Evolutionary conservation across 2,329 filamentous ascomycete genomes (phyloP), one percentile per base, ranked within the genome.

Genomic region (Coniochaeta hoffmannii): DNA sequence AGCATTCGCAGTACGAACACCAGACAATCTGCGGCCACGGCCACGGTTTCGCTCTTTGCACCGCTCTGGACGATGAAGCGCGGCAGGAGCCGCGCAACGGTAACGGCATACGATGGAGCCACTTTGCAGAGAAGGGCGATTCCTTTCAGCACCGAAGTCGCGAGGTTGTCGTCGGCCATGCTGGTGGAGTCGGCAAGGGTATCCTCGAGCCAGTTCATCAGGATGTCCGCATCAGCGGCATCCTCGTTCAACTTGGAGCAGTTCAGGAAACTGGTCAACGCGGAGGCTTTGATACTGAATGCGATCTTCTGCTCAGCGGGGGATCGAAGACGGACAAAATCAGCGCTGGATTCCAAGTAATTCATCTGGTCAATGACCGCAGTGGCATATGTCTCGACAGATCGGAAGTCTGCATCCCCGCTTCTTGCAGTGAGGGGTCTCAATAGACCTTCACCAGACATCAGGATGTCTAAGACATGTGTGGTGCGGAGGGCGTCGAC

Each of bases 41-140:
- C 79, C 44, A 94, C 86, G 12, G 85, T 89, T 28, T 81, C 76
- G 15, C 83, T 81, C 55, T 83, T 82, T 34, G 89, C 84, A 19
- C 85, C 82, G 55, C 89, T 87, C 67, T 96, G 91, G 1, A 97
- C 90, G 57, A 99, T 89, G 62, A 96, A 91, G 41, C 89, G 83
- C 44, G 95, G 87, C 41, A 99, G 77, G 17, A 90, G 82, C 31
- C 89, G 85, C 64, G 88, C 92, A 54, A 95, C 81, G 58, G 78
- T 85, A 1, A 89, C 83, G 12, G 91, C 89, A 61, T 87, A 87
- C 2, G 81, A 75, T 6, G 88, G 83, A 10, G 87, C 88, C 30
- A 90, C 77, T 62, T 85, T 87, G 55, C 92, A 90, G 22, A 96
- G 77, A 50, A 97, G 77, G 5, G 90, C 89, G 76, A 97, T 84